Evolutionary conservation across 2,329 filamentous ascomycete genomes (phyloP).

Genomic region (Dothideomycetes sp.): DNA sequence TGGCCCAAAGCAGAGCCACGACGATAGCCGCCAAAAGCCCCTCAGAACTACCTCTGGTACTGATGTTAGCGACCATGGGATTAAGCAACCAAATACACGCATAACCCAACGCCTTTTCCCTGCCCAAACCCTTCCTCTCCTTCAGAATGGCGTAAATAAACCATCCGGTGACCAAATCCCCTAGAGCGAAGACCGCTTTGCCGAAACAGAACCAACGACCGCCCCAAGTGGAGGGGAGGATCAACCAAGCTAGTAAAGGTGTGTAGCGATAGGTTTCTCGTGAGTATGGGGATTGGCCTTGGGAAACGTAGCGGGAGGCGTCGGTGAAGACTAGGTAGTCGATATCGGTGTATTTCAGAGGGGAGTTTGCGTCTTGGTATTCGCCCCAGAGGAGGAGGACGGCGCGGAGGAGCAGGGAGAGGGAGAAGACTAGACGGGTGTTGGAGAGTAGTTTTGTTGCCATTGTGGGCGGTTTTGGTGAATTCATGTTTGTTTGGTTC

Average conservation of each 20-base stretch:
- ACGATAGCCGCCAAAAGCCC: slow-evolving; percentile 80
- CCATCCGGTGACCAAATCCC: slow-evolving; percentile 79
- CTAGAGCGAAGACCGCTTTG: slow-evolving; percentile 74
- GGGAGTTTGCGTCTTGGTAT: slow-evolving; percentile 84
- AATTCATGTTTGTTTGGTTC: not conserved
- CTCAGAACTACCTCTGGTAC: slow-evolving; percentile 88
- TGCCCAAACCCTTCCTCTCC: slow-evolving; percentile 23
- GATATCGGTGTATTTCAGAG: slow-evolving; percentile 96
- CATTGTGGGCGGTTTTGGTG: not conserved
- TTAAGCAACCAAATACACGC: slow-evolving; percentile 90
- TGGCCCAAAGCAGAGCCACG: slow-evolving; percentile 73
- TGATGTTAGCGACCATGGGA: slow-evolving; percentile 96
- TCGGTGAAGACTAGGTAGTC: slow-evolving; percentile 99
- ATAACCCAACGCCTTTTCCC: slow-evolving; percentile 57
- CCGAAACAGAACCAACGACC: slow-evolving; percentile 68
- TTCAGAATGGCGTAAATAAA: slow-evolving; percentile 54
- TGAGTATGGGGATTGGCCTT: slow-evolving; percentile 66
- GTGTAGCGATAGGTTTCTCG: slow-evolving; percentile 97
- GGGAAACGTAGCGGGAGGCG: slow-evolving; percentile 66
- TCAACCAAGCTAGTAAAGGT: slow-evolving; percentile 81
- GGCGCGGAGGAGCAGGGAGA: slow-evolving; percentile 55
- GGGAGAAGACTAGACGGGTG: slow-evolving; percentile 29
- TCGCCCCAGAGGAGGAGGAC: slow-evolving; percentile 76
- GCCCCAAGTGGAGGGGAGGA: slow-evolving; percentile 66
- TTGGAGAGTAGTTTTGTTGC: slow-evolving; percentile 4